These are phyloP conservation scores for Nothophytophthora sp. DNA, from an alignment of 352 stramenopile species.

Conservation along the genomic window DNA sequence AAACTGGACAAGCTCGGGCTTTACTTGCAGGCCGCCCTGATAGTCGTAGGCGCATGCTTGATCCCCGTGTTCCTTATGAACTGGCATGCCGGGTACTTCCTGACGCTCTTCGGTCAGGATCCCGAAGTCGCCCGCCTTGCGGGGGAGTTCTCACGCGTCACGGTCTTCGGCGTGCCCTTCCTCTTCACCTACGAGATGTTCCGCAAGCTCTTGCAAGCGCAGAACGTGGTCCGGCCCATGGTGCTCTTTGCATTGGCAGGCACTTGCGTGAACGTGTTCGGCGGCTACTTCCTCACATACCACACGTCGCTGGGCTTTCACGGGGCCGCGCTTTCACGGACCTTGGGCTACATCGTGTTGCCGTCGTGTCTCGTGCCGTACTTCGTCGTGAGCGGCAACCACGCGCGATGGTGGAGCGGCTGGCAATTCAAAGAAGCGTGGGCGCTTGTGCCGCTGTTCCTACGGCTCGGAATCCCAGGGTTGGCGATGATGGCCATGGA, in stretches of 20 bases:
- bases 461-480: slow-evolving; percentile 47
- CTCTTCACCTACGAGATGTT: slow-evolving; percentile 84
- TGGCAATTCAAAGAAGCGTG: slow-evolving; percentile 37
- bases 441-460: slow-evolving; percentile 41
- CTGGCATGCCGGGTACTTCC: slow-evolving; percentile 53
- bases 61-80: slow-evolving; percentile 58
- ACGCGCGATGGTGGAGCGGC: slow-evolving; percentile 47
- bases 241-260: slow-evolving; percentile 59
- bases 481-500: slow-evolving; percentile 68
- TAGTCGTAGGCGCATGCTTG: slow-evolving; percentile 50
- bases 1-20: slow-evolving; percentile 67
- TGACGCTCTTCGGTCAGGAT: slow-evolving; percentile 49
- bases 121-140: slow-evolving; percentile 51
- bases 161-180: slow-evolving; percentile 60
- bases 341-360: slow-evolving; percentile 51
- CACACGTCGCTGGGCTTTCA: slow-evolving; percentile 73
- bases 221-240: slow-evolving; percentile 80
- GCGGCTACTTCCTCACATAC: slow-evolving; percentile 72
- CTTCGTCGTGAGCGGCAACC: slow-evolving; percentile 50
- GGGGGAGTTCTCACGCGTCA: slow-evolving; percentile 61
- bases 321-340: slow-evolving; percentile 65
- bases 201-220: slow-evolving; percentile 76
- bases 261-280: slow-evolving; percentile 66
- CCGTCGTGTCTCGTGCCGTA: slow-evolving; percentile 52
- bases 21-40: slow-evolving; percentile 70